Base-by-base conservation (phyloP, 83 land plant species). In the Thuja plicata region DNA sequence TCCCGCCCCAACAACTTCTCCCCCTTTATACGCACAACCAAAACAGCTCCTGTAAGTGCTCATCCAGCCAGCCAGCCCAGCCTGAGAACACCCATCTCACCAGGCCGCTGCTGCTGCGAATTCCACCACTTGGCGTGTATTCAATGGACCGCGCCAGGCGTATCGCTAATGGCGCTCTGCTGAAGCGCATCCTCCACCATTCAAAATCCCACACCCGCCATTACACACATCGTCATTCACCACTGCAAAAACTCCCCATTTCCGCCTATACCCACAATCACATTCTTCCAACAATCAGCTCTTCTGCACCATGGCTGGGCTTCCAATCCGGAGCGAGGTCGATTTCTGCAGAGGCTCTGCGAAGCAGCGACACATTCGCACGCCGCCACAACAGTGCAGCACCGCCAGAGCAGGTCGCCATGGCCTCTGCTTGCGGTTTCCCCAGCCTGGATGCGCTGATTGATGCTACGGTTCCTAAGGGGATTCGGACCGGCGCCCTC, bases 401-500 rank as follows among this genome's bases (percentile, higher is more conserved):
- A 30, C 94, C 93, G 35, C 95, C 92, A 24, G 99, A 98, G 70
- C 99, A 97, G 87, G 21, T 88, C 76, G 88, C 88, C 90, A 98
- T 98, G 99, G 92, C 99, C 37, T 90, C 93, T 84, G 87, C 76
- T 86, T 90, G 91, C 60, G 99, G 99, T 9, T 97, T 94, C 91
- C 89, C 90, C 15, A 88, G 91, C 83, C 87, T 95, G 50, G 97
- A 97, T 88, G 89, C 96, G 27, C 94, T 98, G 40, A 93, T 98
- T 62, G 99, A 97, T 77, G 99, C 99, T 60, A 98, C 99, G 13
- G 99, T 98, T 52, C 99, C 99, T 27, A 93, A 92, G 84, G 73
- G 96, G 12, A 98, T 98, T 27, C 92, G 96, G 13, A 57, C 94
- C 38, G 91, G 89, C 10, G 85, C 78, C 0, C 91, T 98, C 96